Base-by-base conservation (phyloP, 192 early-diverging fungal species). In the Spizellomyces sp. region DNA sequence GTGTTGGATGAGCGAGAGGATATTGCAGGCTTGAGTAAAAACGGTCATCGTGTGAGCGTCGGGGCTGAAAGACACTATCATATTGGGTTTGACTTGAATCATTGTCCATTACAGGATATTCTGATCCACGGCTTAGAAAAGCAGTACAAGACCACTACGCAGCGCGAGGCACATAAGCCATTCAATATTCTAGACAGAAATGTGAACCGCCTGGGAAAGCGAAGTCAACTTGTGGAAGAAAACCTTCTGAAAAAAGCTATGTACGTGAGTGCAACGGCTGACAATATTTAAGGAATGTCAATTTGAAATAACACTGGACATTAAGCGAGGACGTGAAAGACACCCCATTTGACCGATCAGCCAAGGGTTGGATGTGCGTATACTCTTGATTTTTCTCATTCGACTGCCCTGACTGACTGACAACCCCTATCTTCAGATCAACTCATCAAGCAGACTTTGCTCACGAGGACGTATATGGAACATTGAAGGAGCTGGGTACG, bases 211-310 rank as follows among this genome's bases (percentile, higher is more conserved):
- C 7, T 44, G 5, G 79, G 79, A 0, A 70, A 71, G 66, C 43
- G 76, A 4, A 19, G 75, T 8, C 58, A 73, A 45, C n/a, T 69
- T 21, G 42, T 79, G 4, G 83, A 85, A 45, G 79, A 77, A 9
- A 75, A 81, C 57, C 60, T 85, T 57, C 42, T 85, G 64, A 77
- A 75, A 58, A 45, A 56, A 9, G 83, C 83, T 14, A 42, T 80
- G 78, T 81, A 71, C 27, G 27, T 36, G 27, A 54, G 77, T 65
- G 8, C 10, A 48, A 8, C 22, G 6, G 2, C 10, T 17, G 45
- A 22, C 14, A 14, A 36, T 67, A 54, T 12, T 3, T 1, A 45
- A 44, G 21, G 6, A 21, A 46, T 45, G 5, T 55, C 52, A 54
- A 19, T 19, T 19, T 14, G 48, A 15, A 1, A 22, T 19, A 8